These are phyloP conservation scores for Monosporascus sp. DNA, from an alignment of 2,329 filamentous ascomycete genomes.

Conservation along the genomic window DNA sequence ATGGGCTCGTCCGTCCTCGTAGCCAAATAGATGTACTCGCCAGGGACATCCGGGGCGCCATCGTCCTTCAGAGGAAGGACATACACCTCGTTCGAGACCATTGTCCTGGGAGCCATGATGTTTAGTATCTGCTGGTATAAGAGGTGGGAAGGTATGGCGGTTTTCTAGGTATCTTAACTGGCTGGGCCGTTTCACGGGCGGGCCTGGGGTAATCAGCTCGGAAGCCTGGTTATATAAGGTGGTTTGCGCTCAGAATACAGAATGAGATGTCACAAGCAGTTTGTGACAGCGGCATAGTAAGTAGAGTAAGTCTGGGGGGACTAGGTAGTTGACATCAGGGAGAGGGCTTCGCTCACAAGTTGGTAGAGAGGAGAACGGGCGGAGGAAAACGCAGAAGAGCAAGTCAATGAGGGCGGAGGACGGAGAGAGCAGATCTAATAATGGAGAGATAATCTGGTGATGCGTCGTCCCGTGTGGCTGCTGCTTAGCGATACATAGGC, in stretches of 20 bases:
- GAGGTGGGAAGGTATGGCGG: not conserved
- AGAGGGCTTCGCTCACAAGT: not conserved
- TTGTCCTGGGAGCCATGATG: slow-evolving; percentile 53
- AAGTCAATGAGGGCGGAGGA: not conserved
- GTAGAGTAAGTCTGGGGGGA: not conserved
- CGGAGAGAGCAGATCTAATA: not conserved
- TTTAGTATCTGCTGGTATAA: not conserved
- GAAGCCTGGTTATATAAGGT: too few relatives aligned
- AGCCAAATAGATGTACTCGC: slow-evolving; percentile 87
- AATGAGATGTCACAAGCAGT: not conserved
- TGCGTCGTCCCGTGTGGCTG: not conserved
- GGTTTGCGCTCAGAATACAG: not conserved
- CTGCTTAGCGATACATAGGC: not conserved
- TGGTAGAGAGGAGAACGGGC: not conserved
- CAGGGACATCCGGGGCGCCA: slow-evolving; percentile 82
- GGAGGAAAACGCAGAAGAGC: not conserved
- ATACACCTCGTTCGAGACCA: slow-evolving; percentile 71
- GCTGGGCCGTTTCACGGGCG: too few relatives aligned
- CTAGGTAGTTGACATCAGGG: not conserved
- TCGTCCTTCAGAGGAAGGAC: slow-evolving; percentile 86
- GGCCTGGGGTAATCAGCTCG: too few relatives aligned
- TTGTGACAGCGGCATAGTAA: not conserved
- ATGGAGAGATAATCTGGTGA: not conserved
- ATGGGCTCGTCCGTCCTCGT: slow-evolving; percentile 70
- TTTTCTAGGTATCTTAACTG: too few relatives aligned